These are phyloP conservation scores for Eugenia klotzschiana DNA, from an alignment of 441 rosid species.

Conservation along the genomic window DNA sequence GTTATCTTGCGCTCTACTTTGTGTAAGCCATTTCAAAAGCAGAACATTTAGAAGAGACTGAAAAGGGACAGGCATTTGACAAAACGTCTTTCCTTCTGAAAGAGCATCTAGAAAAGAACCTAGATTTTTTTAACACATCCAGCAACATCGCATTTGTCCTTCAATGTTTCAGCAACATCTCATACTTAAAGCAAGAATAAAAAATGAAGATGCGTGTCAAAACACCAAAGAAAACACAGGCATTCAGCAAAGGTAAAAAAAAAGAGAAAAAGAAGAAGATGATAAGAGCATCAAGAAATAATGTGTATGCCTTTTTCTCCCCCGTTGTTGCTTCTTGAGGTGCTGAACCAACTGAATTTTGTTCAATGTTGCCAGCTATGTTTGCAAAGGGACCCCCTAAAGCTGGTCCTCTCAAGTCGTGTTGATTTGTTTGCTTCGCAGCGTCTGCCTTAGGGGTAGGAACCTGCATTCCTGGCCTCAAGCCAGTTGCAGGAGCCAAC, in stretches of 20 bases:
- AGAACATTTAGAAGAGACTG: neutral
- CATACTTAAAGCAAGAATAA: neutral
- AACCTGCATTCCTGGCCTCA: constrained; percentile 53
- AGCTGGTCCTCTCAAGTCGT: constrained; percentile 29
- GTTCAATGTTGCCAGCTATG: constrained; percentile 29
- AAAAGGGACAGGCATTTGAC: neutral
- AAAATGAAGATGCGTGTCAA: neutral
- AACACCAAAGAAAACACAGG: neutral
- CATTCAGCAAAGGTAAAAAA: neutral
- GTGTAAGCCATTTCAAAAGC: neutral
- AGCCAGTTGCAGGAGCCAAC: constrained; percentile 41
- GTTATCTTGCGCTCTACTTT: neutral
- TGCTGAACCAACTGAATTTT: constrained; percentile 22
- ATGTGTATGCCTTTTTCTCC: constrained; percentile 46
- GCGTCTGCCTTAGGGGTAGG: constrained; percentile 31
- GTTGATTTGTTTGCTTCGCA: constrained; percentile 31
- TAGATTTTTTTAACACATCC: neutral
- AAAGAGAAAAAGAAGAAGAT: neutral
- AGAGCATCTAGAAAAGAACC: neutral
- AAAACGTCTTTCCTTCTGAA: neutral
- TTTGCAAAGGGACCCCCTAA: constrained; percentile 51
- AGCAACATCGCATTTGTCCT: neutral
- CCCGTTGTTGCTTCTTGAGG: constrained; percentile 28
- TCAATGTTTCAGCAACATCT: neutral
- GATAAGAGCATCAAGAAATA: neutral